A percentile compares a stretch with the other conserved stretches of the same genome.
These are phyloP conservation scores for Passalora sequoiae DNA, from an alignment of 2,329 filamentous ascomycete species.

Conservation along the genomic window DNA sequence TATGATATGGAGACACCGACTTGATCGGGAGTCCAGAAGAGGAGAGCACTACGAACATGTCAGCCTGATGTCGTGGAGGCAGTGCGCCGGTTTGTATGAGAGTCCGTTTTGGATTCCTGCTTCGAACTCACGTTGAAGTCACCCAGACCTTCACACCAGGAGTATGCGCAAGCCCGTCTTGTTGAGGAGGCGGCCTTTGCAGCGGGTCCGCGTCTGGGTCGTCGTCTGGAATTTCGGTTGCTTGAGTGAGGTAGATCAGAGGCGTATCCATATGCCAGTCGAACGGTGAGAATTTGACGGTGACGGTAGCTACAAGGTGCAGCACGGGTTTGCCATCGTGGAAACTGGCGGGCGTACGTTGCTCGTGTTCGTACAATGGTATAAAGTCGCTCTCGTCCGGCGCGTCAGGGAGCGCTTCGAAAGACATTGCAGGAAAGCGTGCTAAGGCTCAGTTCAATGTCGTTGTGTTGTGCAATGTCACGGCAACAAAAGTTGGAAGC, in stretches of 20 bases:
- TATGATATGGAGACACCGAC: constrained; percentile 67
- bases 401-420: neutral
- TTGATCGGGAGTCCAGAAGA: constrained; percentile 57
- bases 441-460: too few relatives aligned
- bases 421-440: neutral
- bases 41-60: too few relatives aligned
- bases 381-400: constrained; percentile 44
- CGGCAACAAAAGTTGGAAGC: too few relatives aligned
- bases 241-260: too few relatives aligned
- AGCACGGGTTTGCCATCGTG: constrained; percentile 66
- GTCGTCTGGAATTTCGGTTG: too few relatives aligned
- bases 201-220: too few relatives aligned
- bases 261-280: too few relatives aligned
- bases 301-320: too few relatives aligned
- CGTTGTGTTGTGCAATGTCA: too few relatives aligned
- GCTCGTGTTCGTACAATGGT: constrained; percentile 62
- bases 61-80: too few relatives aligned
- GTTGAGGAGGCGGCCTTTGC: constrained; percentile 4
- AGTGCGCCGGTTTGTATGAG: too few relatives aligned
- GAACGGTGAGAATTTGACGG: too few relatives aligned
- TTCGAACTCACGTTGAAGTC: constrained; percentile 37
- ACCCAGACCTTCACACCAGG: constrained; percentile 44
- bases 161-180: constrained; percentile 20
- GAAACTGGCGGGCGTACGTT: constrained; percentile 68
- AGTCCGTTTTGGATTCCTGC: constrained; percentile 55